Evolutionary conservation across 1,139 yeast genomes (phyloP), one percentile per base, ranked within the genome.

Genomic region (Yamadazyma sp.): DNA sequence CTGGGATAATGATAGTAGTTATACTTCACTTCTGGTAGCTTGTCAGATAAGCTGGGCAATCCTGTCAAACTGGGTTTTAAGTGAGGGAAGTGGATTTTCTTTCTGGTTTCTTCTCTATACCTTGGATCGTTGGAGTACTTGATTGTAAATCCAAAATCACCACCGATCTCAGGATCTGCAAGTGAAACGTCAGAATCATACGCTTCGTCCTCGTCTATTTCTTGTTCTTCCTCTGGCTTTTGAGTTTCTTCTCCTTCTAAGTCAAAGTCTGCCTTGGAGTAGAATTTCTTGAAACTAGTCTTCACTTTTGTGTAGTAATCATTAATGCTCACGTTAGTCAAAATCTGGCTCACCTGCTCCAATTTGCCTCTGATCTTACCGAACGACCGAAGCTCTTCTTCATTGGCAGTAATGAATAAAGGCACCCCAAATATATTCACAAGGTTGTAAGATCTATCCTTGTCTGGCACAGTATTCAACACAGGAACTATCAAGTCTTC

Each of bases 401-500:
- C 67, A 4, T 73, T 61, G 18, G 86, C 54, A 0, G 80, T 73
- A 28, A 88, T 67, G 52, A 88, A 83, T 50, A 87, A 78, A 2
- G 97, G 97, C 2, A 83, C 59, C 1, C 89, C 94, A 62, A 86
- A 85, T 2, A 62, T 49, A 40, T 62, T 64, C 3, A 53, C 56
- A 20, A 67, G 47, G 18, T 63, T 61, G 46, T 70, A 70, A 2
- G 73, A 64, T 39, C 45, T 60, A 52, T 52, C 75, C 39, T 50
- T 67, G 39, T 74, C 77, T 12, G 68, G 62, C 1, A 68, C 68
- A 1, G 82, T 70, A 53, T 75, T 82, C 41, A 81, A 65, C 0
- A 88, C 86, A 0, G 96, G 96, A 3, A 88, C 70, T 24, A 86
- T 69, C 12, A 80, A 47, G 46, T 80, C 82, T 2, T 52, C 42